These are phyloP conservation scores for Puya raimondii DNA, from an alignment of 176 grass and related monocot genomes.

Conservation along the genomic window DNA sequence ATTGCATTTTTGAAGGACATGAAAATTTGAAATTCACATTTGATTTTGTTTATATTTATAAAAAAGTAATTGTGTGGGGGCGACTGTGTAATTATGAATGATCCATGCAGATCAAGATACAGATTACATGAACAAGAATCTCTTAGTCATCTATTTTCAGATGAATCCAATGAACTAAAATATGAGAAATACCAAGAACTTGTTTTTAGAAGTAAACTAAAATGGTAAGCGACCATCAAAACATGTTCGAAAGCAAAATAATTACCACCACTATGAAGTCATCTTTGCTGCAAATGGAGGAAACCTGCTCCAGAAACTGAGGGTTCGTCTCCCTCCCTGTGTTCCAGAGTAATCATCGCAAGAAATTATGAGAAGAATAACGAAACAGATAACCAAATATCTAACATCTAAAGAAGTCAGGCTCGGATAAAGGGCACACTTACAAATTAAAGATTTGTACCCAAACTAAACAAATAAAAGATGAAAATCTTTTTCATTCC, in stretches of 20 bases:
- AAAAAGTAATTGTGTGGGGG: too few relatives aligned
- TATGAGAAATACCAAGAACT: background rate
- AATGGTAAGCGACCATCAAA: background rate
- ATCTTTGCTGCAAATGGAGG: conserved; percentile 38
- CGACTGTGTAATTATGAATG: too few relatives aligned
- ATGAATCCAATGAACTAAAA: background rate
- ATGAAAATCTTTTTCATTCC: background rate
- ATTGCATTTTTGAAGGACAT: too few relatives aligned
- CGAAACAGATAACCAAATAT: too few relatives aligned
- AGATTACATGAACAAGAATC: too few relatives aligned
- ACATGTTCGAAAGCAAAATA: background rate
- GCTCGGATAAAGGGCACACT: background rate
- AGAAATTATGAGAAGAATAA: background rate
- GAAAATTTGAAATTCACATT: too few relatives aligned
- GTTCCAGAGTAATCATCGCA: background rate
- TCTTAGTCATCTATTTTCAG: too few relatives aligned
- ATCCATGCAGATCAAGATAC: too few relatives aligned
- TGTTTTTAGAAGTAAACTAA: background rate
- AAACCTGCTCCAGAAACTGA: conserved; percentile 45
- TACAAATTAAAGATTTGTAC: background rate
- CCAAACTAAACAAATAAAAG: background rate
- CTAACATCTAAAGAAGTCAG: background rate
- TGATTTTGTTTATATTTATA: too few relatives aligned
- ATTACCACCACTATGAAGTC: conserved; percentile 57
- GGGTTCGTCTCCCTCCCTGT: conserved; percentile 65